Conservation (phyloP, 495 filamentous ascomycete genomes). For the Talaromyces ruber region DNA sequence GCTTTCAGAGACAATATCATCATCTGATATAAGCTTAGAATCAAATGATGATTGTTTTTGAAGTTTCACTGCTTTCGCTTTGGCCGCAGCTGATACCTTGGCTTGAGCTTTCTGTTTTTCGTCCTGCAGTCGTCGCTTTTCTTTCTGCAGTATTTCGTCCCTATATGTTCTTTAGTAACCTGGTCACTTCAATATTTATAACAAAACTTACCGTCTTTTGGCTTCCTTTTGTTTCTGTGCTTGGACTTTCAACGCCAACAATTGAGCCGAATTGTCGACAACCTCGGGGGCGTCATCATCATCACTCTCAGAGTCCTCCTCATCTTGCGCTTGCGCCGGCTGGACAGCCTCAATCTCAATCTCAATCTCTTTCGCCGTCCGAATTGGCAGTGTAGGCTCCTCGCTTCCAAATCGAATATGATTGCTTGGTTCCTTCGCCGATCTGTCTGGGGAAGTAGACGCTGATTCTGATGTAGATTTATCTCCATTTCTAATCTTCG, state of each 20-base stretch:
- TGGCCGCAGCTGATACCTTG: constrained; percentile 22
- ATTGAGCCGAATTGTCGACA: constrained; percentile 35
- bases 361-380: constrained; percentile 14
- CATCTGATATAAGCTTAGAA: constrained; percentile 7
- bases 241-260: constrained; percentile 29
- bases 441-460: constrained; percentile 4
- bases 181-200: not conserved
- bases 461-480: constrained; percentile 13
- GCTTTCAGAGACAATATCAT: constrained; percentile 31
- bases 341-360: constrained; percentile 11
- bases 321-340: not conserved
- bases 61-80: constrained; percentile 15
- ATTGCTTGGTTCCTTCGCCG: not conserved
- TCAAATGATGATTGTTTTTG: constrained; percentile 13
- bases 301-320: constrained; percentile 22
- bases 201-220: constrained; percentile 23
- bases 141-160: constrained; percentile 19
- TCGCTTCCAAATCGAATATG: constrained; percentile 38
- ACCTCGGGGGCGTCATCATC: constrained; percentile 42
- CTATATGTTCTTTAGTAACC: not conserved
- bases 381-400: constrained; percentile 26
- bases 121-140: constrained; percentile 42
- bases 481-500: constrained; percentile 10
- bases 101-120: constrained; percentile 38
- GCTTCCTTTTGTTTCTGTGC: constrained; percentile 31